Conservation (phyloP, 495 filamentous ascomycete species). For the Penicillium bialowiezense region DNA sequence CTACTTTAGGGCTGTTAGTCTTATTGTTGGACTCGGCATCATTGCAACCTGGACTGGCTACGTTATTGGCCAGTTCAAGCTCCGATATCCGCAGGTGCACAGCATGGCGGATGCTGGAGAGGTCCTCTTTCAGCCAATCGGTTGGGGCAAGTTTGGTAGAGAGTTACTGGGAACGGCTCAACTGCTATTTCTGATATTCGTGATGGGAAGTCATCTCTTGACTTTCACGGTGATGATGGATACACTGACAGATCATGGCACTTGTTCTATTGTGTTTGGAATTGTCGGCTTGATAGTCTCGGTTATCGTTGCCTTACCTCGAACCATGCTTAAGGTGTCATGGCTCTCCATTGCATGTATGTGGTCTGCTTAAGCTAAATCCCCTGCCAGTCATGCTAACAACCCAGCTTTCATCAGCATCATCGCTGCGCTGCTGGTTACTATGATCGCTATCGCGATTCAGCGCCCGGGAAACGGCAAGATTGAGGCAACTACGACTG, state of each 20-base stretch:
- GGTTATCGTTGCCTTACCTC: constrained; percentile 60
- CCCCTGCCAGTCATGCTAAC: not conserved
- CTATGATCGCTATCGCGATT: constrained; percentile 61
- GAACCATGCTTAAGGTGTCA: constrained; percentile 53
- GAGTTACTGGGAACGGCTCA: constrained; percentile 59
- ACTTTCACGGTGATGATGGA: constrained; percentile 63
- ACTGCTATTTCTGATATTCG: constrained; percentile 64
- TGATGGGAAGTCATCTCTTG: constrained; percentile 68
- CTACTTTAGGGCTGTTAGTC: constrained; percentile 33
- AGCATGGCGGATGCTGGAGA: constrained; percentile 66
- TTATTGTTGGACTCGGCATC: constrained; percentile 56
- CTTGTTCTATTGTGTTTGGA: constrained; percentile 64
- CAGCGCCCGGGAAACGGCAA: constrained; percentile 14
- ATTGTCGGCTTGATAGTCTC: constrained; percentile 58
- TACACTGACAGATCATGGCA: constrained; percentile 54
- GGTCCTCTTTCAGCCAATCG: constrained; percentile 57
- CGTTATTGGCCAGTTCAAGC: constrained; percentile 27
- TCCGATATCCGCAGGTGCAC: constrained; percentile 44
- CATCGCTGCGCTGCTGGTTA: constrained; percentile 60
- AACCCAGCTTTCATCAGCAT: constrained; percentile 54
- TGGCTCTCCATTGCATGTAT: constrained; percentile 57
- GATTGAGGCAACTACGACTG: constrained; percentile 13
- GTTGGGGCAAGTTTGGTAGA: constrained; percentile 56
- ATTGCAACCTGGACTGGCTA: constrained; percentile 49
- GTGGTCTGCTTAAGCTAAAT: no score